phyloP scores from a whole-genome alignment of 495 filamentous ascomycete genomes.

The Cryomyces antarcticus region DNA sequence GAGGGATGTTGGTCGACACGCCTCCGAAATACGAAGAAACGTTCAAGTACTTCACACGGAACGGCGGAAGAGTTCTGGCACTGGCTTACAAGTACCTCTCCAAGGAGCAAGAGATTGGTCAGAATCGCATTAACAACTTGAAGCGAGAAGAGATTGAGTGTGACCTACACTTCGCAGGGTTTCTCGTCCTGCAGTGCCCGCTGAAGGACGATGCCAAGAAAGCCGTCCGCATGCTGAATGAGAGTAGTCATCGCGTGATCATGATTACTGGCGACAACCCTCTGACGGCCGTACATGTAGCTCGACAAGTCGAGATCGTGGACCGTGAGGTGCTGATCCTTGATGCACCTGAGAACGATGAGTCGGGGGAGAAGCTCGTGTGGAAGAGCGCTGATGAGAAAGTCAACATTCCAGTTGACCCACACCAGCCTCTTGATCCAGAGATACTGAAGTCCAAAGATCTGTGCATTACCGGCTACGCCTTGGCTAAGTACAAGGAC shows the following conservation, averaged over 20 bases:
- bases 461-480: conserved; percentile 91
- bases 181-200: conserved; percentile 85
- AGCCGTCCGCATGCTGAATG: conserved; percentile 89
- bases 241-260: conserved; percentile 92
- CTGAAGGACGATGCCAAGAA: conserved; percentile 92
- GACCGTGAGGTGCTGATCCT: conserved; percentile 89
- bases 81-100: conserved; percentile 86
- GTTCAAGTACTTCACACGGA: conserved; percentile 91
- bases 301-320: conserved; percentile 89
- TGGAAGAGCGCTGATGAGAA: conserved; percentile 95
- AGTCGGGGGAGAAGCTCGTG: conserved; percentile 59
- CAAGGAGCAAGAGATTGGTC: conserved; percentile 56
- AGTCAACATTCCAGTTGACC: conserved; percentile 70
- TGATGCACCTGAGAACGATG: conserved; percentile 82
- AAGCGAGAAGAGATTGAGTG: conserved; percentile 83
- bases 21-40: conserved; percentile 92
- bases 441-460: conserved; percentile 75
- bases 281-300: conserved; percentile 88
- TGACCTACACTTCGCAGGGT: conserved; percentile 73
- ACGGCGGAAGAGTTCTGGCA: conserved; percentile 80
- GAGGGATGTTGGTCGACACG: conserved; percentile 66
- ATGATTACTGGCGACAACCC: conserved; percentile 99
- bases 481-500: conserved; percentile 71
- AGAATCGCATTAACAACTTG: conserved; percentile 72
- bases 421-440: conserved; percentile 55